A percentile compares a stretch with the other conserved stretches of the same genome.
phyloP scores from a whole-genome alignment of 2,329 filamentous ascomycete genomes.

The Penicillium sumatraense region DNA sequence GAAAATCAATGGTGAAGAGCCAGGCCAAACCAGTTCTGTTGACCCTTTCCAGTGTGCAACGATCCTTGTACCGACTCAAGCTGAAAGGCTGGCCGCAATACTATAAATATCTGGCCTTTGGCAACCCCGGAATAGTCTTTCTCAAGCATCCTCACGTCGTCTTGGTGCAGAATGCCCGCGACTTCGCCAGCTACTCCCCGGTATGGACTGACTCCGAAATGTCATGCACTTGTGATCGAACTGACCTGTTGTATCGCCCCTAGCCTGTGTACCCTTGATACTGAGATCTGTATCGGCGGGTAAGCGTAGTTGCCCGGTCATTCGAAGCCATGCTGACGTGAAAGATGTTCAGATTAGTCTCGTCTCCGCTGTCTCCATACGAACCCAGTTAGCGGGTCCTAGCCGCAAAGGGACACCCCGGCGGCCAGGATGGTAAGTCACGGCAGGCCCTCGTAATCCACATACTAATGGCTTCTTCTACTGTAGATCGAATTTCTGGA shows the following conservation, averaged over 20 bases:
- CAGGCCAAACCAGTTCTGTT: no score
- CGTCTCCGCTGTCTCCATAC: background rate
- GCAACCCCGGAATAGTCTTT: background rate
- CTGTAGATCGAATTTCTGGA: background rate
- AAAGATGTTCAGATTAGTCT: background rate
- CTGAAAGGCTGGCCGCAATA: no score
- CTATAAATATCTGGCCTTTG: background rate
- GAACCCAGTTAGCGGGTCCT: no score
- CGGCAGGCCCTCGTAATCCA: background rate
- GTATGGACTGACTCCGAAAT: background rate
- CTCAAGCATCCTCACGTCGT: background rate
- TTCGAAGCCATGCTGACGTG: background rate
- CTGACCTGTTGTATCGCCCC: background rate
- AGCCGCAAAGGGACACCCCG: no score
- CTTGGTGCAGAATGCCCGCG: background rate
- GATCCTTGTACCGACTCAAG: no score
- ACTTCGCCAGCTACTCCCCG: background rate
- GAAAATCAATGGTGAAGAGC: no score
- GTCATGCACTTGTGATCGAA: background rate
- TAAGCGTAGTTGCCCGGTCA: background rate
- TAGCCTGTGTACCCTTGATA: background rate
- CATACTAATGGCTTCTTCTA: background rate
- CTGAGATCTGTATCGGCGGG: background rate
- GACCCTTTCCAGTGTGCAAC: no score
- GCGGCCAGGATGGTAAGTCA: background rate